A percentile compares a stretch with the other conserved stretches of the same genome.
phyloP scores from a whole-genome alignment of 2,329 filamentous ascomycete genomes.

The Thermothelomyces thermophilus region DNA sequence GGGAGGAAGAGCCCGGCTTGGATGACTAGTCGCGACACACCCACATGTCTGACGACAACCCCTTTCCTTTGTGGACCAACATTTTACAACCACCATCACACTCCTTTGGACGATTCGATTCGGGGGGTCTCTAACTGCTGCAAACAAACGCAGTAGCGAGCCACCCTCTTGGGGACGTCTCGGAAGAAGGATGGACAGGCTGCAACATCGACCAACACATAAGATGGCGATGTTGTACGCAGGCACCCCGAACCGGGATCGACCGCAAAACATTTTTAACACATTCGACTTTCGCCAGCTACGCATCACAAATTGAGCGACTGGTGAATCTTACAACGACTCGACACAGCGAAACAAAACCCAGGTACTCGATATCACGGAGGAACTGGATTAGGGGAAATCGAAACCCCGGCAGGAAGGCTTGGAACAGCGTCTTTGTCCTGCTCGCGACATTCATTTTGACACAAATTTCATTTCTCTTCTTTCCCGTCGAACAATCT shows the following conservation, averaged over 20 bases:
- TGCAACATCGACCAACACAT: conserved; percentile 4
- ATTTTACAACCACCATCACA: background rate
- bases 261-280: background rate
- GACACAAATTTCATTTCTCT: background rate
- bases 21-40: conserved; percentile 7
- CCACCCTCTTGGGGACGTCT: background rate
- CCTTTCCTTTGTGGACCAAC: conserved; percentile 15
- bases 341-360: background rate
- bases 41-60: conserved; percentile 17
- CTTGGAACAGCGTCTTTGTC: conserved; percentile 5
- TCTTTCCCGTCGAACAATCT: conserved; percentile 1
- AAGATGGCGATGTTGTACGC: background rate
- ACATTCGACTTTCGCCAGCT: background rate
- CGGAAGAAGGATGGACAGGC: background rate
- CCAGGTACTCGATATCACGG: background rate
- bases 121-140: background rate
- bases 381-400: background rate
- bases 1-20: conserved; percentile 20
- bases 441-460: conserved; percentile 8
- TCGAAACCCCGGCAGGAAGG: background rate
- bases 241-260: background rate
- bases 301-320: background rate
- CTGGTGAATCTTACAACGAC: conserved; percentile 1
- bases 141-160: background rate
- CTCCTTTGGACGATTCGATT: background rate